Evolutionary conservation across 768 basidiomycete genomes (phyloP).

Genomic region (Termitomyces bulborhizus): DNA sequence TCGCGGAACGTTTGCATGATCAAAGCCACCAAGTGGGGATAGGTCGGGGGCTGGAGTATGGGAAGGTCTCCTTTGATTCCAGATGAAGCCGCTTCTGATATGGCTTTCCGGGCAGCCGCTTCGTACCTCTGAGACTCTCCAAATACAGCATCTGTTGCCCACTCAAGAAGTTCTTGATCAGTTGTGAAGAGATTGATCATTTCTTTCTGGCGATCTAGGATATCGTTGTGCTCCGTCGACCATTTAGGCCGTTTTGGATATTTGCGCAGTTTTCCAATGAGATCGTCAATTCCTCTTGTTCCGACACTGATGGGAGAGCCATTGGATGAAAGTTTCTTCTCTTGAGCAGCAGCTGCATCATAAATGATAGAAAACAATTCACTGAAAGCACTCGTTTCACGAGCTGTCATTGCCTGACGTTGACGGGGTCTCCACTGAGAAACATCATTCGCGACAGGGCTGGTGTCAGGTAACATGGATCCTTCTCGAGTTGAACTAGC

Average conservation of each 20-base stretch:
- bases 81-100: constrained; percentile 21
- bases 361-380: constrained; percentile 74
- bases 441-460: constrained; percentile 41
- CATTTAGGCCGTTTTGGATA: constrained; percentile 44
- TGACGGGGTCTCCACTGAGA: constrained; percentile 2
- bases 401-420: constrained; percentile 60
- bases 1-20: constrained; percentile 78
- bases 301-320: constrained; percentile 16
- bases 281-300: constrained; percentile 32
- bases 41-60: constrained; percentile 54
- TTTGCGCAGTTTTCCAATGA: constrained; percentile 51
- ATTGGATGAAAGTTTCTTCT: constrained; percentile 10
- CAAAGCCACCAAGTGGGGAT: constrained; percentile 69
- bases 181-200: constrained; percentile 63
- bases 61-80: constrained; percentile 22
- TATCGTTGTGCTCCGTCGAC: constrained; percentile 45
- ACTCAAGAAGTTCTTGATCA: constrained; percentile 67
- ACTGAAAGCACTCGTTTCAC: constrained; percentile 60
- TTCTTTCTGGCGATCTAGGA: constrained; percentile 65
- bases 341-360: constrained; percentile 37
- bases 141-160: constrained; percentile 69
- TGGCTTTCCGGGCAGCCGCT: constrained; percentile 35
- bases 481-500: constrained; percentile 5
- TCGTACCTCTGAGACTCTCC: constrained; percentile 47
- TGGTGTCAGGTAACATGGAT: constrained; percentile 27